Evolutionary conservation across 805 yeast species (phyloP), one percentile per base, ranked within the genome.

Genomic region (Candida nonsorbophila): DNA sequence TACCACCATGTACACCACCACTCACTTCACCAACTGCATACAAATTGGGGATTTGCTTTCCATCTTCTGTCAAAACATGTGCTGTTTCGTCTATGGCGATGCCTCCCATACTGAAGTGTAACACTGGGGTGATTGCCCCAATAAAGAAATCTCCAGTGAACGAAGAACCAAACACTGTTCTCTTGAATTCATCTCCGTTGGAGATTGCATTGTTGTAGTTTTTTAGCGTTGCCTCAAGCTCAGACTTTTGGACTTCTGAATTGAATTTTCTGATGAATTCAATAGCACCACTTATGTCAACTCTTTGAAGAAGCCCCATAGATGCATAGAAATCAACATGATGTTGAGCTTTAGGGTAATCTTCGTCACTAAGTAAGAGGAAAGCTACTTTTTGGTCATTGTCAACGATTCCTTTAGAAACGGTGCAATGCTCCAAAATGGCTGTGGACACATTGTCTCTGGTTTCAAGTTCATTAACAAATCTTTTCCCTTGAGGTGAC

Each of bases 101-200:
- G 25, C 86, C 85, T 14, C 86, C 85, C 83, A 77, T 77, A 6
- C 83, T 73, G 49, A 74, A 77, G 47, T 77, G 84, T 19, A 77
- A 66, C 5, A 74, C 79, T 4, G 81, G 81, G 0, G 82, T 76
- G 4, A 73, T 60, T 28, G 69, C 59, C 4, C 77, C 80, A 31
- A 63, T 66, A 44, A 56, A 73, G 4, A 72, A 36, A 3, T 36
- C 36, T 1, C 67, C 48, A 6, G 20, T 16, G 14, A 38, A 38
- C n/a, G 17, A 24, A 12, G 26, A 29, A 3, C 44, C 41, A 34
- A 37, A 45, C 13, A 21, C 19, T 3, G 25, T 28, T 11, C 39
- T 22, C 2, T 62, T 62, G 30, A 57, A 53, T 17, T 36, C 30
- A 37, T 69, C 74, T 7, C 35, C 34, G 5, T 19, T 18, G 8